Evolutionary conservation across 257 asterid species (phyloP).

Genomic region (Mentha longifolia): DNA sequence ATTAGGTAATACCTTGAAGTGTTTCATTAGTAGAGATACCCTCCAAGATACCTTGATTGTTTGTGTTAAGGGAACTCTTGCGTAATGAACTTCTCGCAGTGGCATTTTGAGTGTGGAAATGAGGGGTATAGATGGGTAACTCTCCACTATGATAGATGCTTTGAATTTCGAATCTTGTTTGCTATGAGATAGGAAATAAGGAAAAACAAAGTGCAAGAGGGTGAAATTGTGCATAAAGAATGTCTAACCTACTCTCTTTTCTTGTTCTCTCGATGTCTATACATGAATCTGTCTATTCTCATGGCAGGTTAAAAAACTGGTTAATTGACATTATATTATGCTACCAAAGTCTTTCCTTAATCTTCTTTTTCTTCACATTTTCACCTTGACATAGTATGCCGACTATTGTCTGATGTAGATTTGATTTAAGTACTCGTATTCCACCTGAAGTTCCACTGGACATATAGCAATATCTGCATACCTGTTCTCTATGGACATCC

Average conservation of each 20-base stretch:
- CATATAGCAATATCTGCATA: too few relatives aligned
- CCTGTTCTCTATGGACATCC: too few relatives aligned
- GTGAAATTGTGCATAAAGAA: background rate
- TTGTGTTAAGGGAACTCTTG: background rate
- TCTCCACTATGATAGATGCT: background rate
- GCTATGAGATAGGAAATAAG: background rate
- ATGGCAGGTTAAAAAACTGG: background rate
- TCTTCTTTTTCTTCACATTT: background rate
- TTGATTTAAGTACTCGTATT: too few relatives aligned
- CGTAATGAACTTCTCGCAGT: background rate
- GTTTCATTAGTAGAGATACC: background rate
- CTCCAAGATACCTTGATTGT: background rate
- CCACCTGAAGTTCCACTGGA: too few relatives aligned
- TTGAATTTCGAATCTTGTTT: background rate
- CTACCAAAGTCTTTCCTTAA: background rate
- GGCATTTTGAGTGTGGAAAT: background rate
- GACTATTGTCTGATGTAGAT: too few relatives aligned
- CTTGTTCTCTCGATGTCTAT: background rate
- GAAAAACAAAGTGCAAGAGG: background rate
- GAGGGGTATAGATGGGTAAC: background rate
- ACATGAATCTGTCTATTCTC: background rate
- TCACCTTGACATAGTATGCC: too few relatives aligned
- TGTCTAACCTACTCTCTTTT: background rate
- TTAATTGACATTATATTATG: too few relatives aligned
- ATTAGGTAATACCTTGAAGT: slow-evolving; percentile 10